Evolutionary conservation across 2,329 filamentous ascomycete species (phyloP), one percentile per base, ranked within the genome.

Genomic region (Fusarium luffae): DNA sequence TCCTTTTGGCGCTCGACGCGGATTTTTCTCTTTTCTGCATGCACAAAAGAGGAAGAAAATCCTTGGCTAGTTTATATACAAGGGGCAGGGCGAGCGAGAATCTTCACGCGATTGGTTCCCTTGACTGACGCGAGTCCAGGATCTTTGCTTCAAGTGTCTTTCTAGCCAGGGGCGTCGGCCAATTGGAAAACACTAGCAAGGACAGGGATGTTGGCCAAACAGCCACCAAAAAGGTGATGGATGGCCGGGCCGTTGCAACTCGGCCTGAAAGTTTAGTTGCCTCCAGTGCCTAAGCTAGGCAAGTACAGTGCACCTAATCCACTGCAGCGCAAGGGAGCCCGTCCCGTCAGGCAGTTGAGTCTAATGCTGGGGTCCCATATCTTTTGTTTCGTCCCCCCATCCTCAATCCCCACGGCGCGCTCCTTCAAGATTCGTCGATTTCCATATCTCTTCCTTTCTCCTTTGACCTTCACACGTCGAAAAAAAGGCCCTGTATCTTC

Each of bases 371-470:
- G 40, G 55, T 52, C 57, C 68, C 68, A 74, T 75, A 74, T 74
- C 70, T 72, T 68, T 72, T 75, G 73, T 75, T 75, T 75, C 73
- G 67, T 74, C 69, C 69, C 72, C 69, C 69, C 71, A 59, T 70
- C 63, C 54, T 69, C 62, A 68, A 68, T 51, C 49, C 34, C 49
- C 49, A 52, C n/a, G 34, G 32, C 54, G 55, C 49, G 42, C 62
- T 30, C 52, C 59, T 48, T 43, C 32, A 52, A 46, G 46, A 48
- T 65, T 54, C 66, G 52, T 55, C 68, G 46, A 61, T 60, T 60
- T 59, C 37, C 54, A 59, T 49, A 63, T 60, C 42, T 48, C 46
- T 57, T 58, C 41, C 34, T 65, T 65, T 52, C 72, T 74, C 72
- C 62, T 73, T 74, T 54, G 60, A 61, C 44, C 34, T 61, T 40